A percentile compares a stretch with the other conserved stretches of the same genome.
Evolutionary conservation across 1,139 yeast genomes (phyloP).

Genomic region (Lodderomyces metapsilosis): DNA sequence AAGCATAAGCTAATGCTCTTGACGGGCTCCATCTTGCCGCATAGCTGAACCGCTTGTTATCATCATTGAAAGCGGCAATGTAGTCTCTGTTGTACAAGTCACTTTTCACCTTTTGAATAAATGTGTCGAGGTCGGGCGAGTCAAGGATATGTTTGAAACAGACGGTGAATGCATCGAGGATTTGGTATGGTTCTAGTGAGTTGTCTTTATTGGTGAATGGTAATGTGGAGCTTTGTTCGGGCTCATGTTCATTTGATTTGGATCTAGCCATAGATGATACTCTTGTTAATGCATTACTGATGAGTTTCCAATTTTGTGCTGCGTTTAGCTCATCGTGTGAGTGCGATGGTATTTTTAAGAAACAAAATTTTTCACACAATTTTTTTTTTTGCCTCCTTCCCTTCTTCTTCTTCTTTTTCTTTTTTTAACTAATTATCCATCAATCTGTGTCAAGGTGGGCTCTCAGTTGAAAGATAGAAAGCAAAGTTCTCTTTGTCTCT

Average conservation of each 20-base stretch:
- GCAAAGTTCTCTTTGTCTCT: constrained; percentile 27
- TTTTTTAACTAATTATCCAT: constrained; percentile 22
- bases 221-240: constrained; percentile 6
- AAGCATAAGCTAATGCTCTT: constrained; percentile 69
- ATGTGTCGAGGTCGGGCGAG: constrained; percentile 39
- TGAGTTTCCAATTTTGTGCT: constrained; percentile 5
- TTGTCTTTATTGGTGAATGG: constrained; percentile 33
- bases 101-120: constrained; percentile 69
- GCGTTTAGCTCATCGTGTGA: constrained; percentile 3
- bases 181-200: constrained; percentile 34
- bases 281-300: too few relatives aligned
- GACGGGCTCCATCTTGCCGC: constrained; percentile 87
- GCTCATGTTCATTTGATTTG: background rate
- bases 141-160: constrained; percentile 47
- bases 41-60: constrained; percentile 69
- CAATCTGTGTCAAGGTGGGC: constrained; percentile 54
- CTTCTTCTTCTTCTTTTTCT: constrained; percentile 6
- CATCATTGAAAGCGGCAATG: constrained; percentile 61
- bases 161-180: constrained; percentile 49
- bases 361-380: constrained; percentile 7
- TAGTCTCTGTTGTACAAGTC: constrained; percentile 71
- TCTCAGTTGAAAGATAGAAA: constrained; percentile 38
- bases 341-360: background rate
- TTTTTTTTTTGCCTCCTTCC: constrained; percentile 4
- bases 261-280: background rate